phyloP scores from a whole-genome alignment of 352 stramenopile genomes.

The Globisporangium irregulare region DNA sequence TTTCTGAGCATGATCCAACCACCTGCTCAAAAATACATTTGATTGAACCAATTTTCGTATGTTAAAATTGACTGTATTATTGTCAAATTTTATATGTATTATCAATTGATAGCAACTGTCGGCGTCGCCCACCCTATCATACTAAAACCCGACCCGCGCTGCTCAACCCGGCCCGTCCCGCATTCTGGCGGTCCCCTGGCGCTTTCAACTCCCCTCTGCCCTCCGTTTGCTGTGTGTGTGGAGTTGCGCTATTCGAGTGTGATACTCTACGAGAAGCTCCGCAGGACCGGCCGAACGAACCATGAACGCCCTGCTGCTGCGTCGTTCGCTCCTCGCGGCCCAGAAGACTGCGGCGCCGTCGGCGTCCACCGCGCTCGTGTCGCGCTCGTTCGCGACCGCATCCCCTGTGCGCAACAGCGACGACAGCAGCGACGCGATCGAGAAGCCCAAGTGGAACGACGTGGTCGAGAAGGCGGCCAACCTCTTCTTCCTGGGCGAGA shows the following conservation, averaged over 20 bases:
- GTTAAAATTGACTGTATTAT: neutral
- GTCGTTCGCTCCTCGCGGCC: slow-evolving; percentile 45
- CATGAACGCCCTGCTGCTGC: slow-evolving; percentile 58
- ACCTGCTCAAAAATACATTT: neutral
- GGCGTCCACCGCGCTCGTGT: slow-evolving; percentile 14
- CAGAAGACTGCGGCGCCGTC: slow-evolving; percentile 23
- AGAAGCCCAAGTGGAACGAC: slow-evolving; percentile 65
- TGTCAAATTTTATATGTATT: neutral
- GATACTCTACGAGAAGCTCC: slow-evolving; percentile 11
- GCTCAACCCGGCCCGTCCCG: neutral
- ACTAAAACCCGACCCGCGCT: neutral
- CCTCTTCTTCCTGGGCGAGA: slow-evolving; percentile 82
- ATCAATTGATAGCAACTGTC: no score
- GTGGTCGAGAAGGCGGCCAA: slow-evolving; percentile 80
- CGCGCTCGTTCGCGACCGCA: slow-evolving; percentile 35
- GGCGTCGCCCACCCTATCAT: neutral
- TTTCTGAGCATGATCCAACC: neutral
- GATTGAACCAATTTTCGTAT: neutral
- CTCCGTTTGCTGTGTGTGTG: slow-evolving; percentile 19
- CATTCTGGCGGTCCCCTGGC: neutral
- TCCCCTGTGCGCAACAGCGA: slow-evolving; percentile 13
- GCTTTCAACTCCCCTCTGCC: slow-evolving; percentile 1
- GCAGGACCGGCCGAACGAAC: neutral
- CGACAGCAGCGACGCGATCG: slow-evolving; percentile 24
- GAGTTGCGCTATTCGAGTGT: slow-evolving; percentile 21